Base-by-base conservation (phyloP, 2,329 filamentous ascomycete genomes). In the Eutypa lata region DNA sequence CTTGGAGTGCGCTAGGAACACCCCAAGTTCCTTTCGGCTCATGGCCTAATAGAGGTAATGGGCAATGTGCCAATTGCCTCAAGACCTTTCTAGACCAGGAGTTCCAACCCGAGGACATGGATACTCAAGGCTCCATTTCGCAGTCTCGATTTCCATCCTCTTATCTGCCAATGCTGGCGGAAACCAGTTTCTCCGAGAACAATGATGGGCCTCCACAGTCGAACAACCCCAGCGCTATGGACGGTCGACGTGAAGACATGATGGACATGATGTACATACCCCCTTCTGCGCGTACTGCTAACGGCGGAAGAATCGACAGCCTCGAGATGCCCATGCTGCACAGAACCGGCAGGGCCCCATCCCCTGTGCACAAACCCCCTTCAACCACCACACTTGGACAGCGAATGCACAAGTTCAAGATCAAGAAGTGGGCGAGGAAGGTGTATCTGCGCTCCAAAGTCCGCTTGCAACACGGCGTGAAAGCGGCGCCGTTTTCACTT, bases 341-440 rank as follows among this genome's bases (percentile, higher is more conserved):
- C 11, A 45, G 22, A 45, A 10, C 10, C 26, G 10, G 6, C 5
- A 31, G 26, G 26, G 13, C 8, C 19, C 16, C 42, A 45, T 53
- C 37, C 6, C 47, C 19, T 3, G 35, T 31, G 16, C 19, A 57
- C 6, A 56, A 55, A n/a, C 48, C n/a, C 6, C 53, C 61, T 14
- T 53, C 59, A 2, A 45, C 22, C 16, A 57, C 22, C 16, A 57
- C 54, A 4, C 5, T 58, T 6, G 28, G 52, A 1, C 55, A 56
- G 28, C 59, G 57, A 11, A 50, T 62, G 14, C 57, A 61, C 24
- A 62, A 58, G 33, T 56, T 61, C 48, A 60, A 57, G 26, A 26
- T 64, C 21, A 53, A 48, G 35, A 62, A 54, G 43, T 63, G 63
- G 63, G 53, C 57, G 3, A 61, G 58, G 45, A 60, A 58, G 37